Evolutionary conservation across 352 stramenopile species (phyloP), one percentile per base, ranked within the genome.

Genomic region (Phytophthora podocarpi): DNA sequence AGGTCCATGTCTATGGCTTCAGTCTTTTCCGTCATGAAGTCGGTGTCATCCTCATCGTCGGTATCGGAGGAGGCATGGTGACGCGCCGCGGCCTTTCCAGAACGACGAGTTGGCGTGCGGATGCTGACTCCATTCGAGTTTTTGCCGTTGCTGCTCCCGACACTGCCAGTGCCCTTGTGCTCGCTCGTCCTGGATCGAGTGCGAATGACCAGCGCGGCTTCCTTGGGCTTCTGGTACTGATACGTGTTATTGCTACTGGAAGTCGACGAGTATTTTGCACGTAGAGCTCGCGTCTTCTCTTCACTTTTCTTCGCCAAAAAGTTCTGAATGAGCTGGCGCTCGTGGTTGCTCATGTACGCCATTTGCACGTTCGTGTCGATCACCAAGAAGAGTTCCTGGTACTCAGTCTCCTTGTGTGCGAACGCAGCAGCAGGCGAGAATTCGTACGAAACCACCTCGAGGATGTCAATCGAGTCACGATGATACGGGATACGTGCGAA

Each of bases 201-300:
- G 39, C 80, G 85, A 49, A 92, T 95, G 24, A 94, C 82, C 12
- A 94, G 63, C 9, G 82, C 85, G 1, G 85, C 74, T 54, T 94
- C 85, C 53, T 89, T 91, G 3, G 85, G 82, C 40, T 92, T 94
- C 36, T 76, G 67, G 37, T 88, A 87, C 46, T 84, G 76, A 23
- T 86, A 87, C 15, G 74, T 74, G 39, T 64, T 87, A 21, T 39
- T 72, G 24, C 69, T 71, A 26, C 57, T 77, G 10, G 72, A 72
- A 7, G 59, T 45, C 10, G 64, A 83, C 18, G 74, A 73, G 51
- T 80, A 85, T 40, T 85, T 85, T 41, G 67, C 69, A 5, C 67
- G 70, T 42, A 74, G 59, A 2, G 69, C 66, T 13, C 66, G 82
- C 12, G 59, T 70, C 40, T 77, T 85, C 50, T 91, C 82, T 31